phyloP scores from a whole-genome alignment of 2,329 filamentous ascomycete species.

The Apiospora pterosperma region DNA sequence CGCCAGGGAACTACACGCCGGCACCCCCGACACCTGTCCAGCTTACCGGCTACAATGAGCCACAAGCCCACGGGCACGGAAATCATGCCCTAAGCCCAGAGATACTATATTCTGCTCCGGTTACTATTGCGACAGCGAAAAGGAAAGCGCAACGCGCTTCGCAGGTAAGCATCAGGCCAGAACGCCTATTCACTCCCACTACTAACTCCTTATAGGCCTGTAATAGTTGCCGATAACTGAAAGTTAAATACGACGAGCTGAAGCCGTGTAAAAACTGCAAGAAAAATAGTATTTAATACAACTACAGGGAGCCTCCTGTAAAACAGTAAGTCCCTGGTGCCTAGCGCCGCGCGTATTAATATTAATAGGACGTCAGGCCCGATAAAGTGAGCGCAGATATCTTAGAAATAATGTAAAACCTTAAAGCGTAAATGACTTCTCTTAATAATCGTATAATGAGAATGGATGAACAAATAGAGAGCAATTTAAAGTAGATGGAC shows the following conservation, averaged over 20 bases:
- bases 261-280: conserved; percentile 82
- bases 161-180: conserved; percentile 41
- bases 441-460: too few relatives aligned
- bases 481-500: too few relatives aligned
- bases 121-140: conserved; percentile 47
- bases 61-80: conserved; percentile 33
- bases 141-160: conserved; percentile 63
- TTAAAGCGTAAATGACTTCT: conserved; percentile 35
- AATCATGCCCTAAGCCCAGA: conserved; percentile 33
- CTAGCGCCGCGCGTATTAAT: background rate
- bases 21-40: conserved; percentile 23
- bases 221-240: conserved; percentile 81
- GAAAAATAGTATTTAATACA: conserved; percentile 79
- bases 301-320: conserved; percentile 86
- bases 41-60: conserved; percentile 26
- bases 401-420: conserved; percentile 45
- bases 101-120: conserved; percentile 15
- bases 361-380: conserved; percentile 27
- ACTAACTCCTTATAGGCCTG: conserved; percentile 77
- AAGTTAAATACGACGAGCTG: conserved; percentile 88
- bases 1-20: conserved; percentile 18
- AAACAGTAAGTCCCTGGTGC: conserved; percentile 67
- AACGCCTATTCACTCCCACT: background rate
- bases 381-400: too few relatives aligned
- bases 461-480: too few relatives aligned